These are phyloP conservation scores for Pseudoperonospora humuli DNA, from an alignment of 352 stramenopile genomes.

Conservation along the genomic window DNA sequence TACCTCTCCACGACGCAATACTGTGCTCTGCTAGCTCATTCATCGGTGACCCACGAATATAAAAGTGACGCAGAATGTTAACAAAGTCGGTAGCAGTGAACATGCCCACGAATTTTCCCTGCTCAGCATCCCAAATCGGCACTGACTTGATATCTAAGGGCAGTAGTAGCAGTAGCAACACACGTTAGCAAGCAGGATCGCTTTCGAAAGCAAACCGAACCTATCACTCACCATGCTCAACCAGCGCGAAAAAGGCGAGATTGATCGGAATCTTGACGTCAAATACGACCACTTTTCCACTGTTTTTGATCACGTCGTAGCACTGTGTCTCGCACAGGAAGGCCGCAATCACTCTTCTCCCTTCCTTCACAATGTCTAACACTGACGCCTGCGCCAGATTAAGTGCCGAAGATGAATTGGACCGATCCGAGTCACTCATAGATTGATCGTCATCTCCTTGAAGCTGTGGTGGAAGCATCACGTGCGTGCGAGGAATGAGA, in stretches of 20 bases:
- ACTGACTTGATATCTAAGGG: constrained; percentile 93
- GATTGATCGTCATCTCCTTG: constrained; percentile 25
- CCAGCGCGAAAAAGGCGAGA: constrained; percentile 96
- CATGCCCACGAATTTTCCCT: constrained; percentile 94
- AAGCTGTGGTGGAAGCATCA: constrained; percentile 12
- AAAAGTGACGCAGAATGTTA: constrained; percentile 94
- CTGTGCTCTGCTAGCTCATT: constrained; percentile 81
- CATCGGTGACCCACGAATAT: constrained; percentile 86
- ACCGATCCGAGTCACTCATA: constrained; percentile 24
- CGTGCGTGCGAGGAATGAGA: constrained; percentile 10
- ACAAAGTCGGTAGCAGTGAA: constrained; percentile 98
- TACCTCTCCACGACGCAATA: constrained; percentile 80
- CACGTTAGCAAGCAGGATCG: not conserved
- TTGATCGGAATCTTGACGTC: constrained; percentile 98
- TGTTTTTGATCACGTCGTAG: constrained; percentile 95
- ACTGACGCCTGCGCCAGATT: constrained; percentile 40
- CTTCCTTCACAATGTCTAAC: constrained; percentile 71
- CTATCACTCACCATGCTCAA: constrained; percentile 97
- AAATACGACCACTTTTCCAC: constrained; percentile 96
- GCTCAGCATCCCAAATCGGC: constrained; percentile 93
- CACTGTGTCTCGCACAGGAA: constrained; percentile 88
- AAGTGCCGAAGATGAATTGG: constrained; percentile 19
- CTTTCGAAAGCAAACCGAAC: not conserved
- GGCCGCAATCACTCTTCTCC: constrained; percentile 69
- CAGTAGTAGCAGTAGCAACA: constrained; percentile 4